Base-by-base conservation (phyloP, 208 protist species). In the Trypanosoma avium region DNA sequence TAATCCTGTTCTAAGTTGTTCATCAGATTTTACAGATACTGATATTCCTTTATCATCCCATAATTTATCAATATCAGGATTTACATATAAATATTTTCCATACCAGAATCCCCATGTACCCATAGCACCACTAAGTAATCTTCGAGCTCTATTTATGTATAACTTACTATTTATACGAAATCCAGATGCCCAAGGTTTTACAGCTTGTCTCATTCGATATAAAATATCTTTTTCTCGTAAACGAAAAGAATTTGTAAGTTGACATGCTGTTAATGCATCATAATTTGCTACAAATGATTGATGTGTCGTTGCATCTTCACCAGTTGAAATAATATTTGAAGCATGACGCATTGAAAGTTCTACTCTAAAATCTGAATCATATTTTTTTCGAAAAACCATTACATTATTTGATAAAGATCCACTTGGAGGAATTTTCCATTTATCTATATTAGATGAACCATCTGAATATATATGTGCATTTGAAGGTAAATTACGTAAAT, bases 191-290 rank as follows among this genome's bases (percentile, higher is more conserved):
- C 26, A 82, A 54, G 77, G 67, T 30, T 73, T 68, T 36, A 88
- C 76, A 9, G 91, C 65, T 50, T 84, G 79, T 26, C 67, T 55
- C 69, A 76, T 70, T 60, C 85, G 84, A 47, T 50, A 40, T 48
- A 66, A 26, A 36, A 90, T 77, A 13, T 72, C 72, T 72, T 94
- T 94, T 30, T 86, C 73, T 24, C 88, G 76, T 22, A 65, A 66
- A 27, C 88, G 81, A 58, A 94, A 90, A 19, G 64, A 53, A 67
- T 94, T 94, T 35, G 80, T 88, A 56, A 91, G 75, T 68, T 94
- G 88, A 61, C 88, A 94, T 17, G 78, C 81, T 26, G 76, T 72
- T 4, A 94, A 59, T 10, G 72, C 60, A 49, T 77, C 73, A 67
- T 84, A 86, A 45, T 46, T 65, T 13, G 77, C 64, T 30, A 70